Conservation (phyloP, 768 basidiomycete species). For the Pleurotus pulmonarius region DNA sequence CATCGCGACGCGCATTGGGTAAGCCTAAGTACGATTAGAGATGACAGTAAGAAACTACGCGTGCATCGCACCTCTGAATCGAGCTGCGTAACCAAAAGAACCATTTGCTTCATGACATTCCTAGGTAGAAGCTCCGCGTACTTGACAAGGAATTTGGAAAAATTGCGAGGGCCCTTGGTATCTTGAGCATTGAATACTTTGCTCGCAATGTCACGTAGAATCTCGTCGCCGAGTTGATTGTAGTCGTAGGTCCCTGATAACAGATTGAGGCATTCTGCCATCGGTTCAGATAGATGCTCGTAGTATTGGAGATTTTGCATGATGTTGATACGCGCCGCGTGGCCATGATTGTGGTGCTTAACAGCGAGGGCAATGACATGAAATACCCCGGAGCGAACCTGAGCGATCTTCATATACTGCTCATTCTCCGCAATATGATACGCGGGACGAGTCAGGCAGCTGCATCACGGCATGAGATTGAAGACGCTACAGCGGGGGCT, state of each 20-base stretch:
- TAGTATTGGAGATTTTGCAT: conserved; percentile 91
- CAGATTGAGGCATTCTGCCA: conserved; percentile 84
- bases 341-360: conserved; percentile 82
- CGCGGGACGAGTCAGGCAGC: conserved; percentile 84
- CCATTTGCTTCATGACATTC: conserved; percentile 84
- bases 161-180: conserved; percentile 81
- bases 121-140: conserved; percentile 80
- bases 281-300: conserved; percentile 90
- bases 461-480: conserved; percentile 21
- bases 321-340: conserved; percentile 84
- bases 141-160: conserved; percentile 78
- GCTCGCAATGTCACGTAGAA: conserved; percentile 81
- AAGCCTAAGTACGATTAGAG: conserved; percentile 52
- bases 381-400: conserved; percentile 74
- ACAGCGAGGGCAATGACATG: conserved; percentile 90
- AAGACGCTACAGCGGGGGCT: conserved; percentile 6
- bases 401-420: conserved; percentile 76
- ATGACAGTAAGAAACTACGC: not conserved
- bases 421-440: conserved; percentile 87
- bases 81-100: conserved; percentile 76
- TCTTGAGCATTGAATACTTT: conserved; percentile 80
- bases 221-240: conserved; percentile 84
- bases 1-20: conserved; percentile 94
- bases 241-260: conserved; percentile 87
- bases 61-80: conserved; percentile 76